Evolutionary conservation across 2,329 filamentous ascomycete species (phyloP), one percentile per base, ranked within the genome.

Genomic region (Epichloe uncinata): DNA sequence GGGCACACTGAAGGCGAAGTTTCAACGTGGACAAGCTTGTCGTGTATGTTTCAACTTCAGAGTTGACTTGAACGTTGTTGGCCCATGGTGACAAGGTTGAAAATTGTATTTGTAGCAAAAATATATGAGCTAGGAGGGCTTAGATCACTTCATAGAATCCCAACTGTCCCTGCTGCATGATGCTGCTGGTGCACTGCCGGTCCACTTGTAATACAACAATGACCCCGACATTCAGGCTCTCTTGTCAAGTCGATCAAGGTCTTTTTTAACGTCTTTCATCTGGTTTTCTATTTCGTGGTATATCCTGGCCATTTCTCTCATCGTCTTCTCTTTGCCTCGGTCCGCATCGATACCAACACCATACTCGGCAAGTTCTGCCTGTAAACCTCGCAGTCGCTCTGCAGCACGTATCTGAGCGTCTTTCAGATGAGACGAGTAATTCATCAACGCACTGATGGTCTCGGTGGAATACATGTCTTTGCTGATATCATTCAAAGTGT

Each of bases 261-360:
- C 76, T 3, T 59, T 52, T 51, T 65, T 67, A 0, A 76, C 71
- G 43, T 79, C 76, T 9, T 70, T 64, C 50, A 79, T 61, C 57
- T 76, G 67, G 52, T 64, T 61, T 30, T 64, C 68, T 69, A 79
- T 73, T 50, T 78, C 73, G 2, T 66, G 60, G 58, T 74, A 75
- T 7, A 72, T 68, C 49, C 68, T 65, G 3, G 73, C 75, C 68
- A 79, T 73, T 58, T 79, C 75, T 49, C 71, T 67, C 70, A 79
- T 71, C 22, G 63, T 66, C 52, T 66, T 68, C 57, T 74, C 74
- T 63, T 74, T 77, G 7, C 56, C 61, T 1, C 60, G 61, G 8
- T 60, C 61, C 2, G 60, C 61, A 9, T 60, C 59, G 1, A 68
- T 58, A 2, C 60, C 64, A 2, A 77, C 71, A 0, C 77, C 76